phyloP scores from a whole-genome alignment of 352 stramenopile genomes.

The Pythium phragmitis region DNA sequence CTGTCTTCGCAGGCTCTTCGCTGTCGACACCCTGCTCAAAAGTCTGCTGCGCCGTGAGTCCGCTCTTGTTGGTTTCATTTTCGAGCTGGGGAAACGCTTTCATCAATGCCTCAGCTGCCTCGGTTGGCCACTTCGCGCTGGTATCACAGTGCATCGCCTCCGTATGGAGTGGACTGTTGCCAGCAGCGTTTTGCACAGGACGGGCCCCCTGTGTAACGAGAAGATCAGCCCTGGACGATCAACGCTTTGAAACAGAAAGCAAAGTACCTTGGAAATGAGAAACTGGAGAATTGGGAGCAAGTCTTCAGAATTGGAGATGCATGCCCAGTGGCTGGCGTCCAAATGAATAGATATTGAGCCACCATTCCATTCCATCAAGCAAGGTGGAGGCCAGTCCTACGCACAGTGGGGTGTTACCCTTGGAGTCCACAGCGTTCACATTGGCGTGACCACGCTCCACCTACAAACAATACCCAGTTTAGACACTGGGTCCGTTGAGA shows the following conservation, averaged over 20 bases:
- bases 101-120: slow-evolving; percentile 39
- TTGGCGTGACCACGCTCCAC: slow-evolving; percentile 55
- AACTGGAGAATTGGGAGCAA: slow-evolving; percentile 51
- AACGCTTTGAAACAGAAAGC: background rate
- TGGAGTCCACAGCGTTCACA: slow-evolving; percentile 57
- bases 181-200: slow-evolving; percentile 48
- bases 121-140: slow-evolving; percentile 51
- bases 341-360: background rate
- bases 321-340: slow-evolving; percentile 61
- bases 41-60: slow-evolving; percentile 56
- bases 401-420: slow-evolving; percentile 72
- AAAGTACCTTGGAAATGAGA: slow-evolving; percentile 50
- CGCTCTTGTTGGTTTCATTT: slow-evolving; percentile 50
- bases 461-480: slow-evolving; percentile 16
- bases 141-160: slow-evolving; percentile 77
- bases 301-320: slow-evolving; percentile 52
- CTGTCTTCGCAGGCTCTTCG: slow-evolving; percentile 39
- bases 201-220: slow-evolving; percentile 47
- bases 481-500: background rate
- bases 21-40: slow-evolving; percentile 67
- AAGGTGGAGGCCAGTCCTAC: background rate
- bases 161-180: slow-evolving; percentile 67
- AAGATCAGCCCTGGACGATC: background rate
- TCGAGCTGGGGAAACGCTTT: slow-evolving; percentile 59
- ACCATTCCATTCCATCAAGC: background rate